Conservation (phyloP, 1,284 basidiomycete genomes). For the Mycocalia duriaeana region DNA sequence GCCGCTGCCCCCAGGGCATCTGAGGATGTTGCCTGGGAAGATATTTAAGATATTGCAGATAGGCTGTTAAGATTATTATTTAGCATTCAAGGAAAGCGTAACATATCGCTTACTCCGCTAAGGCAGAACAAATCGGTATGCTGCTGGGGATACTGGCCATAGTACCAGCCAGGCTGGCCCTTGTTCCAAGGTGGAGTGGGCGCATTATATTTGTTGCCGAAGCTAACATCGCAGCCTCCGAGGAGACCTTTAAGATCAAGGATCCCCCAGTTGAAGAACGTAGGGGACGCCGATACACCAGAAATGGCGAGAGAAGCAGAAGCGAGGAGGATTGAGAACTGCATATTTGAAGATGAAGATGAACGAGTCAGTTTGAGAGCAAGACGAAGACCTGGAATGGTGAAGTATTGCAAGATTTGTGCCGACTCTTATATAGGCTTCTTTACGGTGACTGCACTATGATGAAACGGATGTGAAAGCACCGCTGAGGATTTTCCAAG, state of each 20-base stretch:
- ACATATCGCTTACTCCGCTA: neutral
- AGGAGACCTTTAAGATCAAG: neutral
- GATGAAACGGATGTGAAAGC: no score
- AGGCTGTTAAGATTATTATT: neutral
- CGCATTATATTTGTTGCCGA: neutral
- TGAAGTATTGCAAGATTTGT: no score
- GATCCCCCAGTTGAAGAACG: neutral
- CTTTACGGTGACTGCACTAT: no score
- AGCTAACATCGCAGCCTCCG: neutral
- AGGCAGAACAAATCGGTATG: neutral
- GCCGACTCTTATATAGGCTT: no score
- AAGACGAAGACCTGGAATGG: no score
- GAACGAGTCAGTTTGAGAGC: neutral
- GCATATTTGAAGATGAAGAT: neutral
- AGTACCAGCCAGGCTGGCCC: neutral
- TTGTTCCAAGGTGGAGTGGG: neutral
- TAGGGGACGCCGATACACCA: neutral
- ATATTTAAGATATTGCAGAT: neutral
- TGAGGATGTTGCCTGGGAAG: no score
- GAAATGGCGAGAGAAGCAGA: neutral
- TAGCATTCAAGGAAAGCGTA: neutral
- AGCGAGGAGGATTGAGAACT: neutral
- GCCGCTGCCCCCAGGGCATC: no score
- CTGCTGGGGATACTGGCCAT: neutral
- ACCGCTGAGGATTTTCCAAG: no score